These are phyloP conservation scores for Volvox reticuliferus DNA, from an alignment of 139 green algal species.

Conservation along the genomic window DNA sequence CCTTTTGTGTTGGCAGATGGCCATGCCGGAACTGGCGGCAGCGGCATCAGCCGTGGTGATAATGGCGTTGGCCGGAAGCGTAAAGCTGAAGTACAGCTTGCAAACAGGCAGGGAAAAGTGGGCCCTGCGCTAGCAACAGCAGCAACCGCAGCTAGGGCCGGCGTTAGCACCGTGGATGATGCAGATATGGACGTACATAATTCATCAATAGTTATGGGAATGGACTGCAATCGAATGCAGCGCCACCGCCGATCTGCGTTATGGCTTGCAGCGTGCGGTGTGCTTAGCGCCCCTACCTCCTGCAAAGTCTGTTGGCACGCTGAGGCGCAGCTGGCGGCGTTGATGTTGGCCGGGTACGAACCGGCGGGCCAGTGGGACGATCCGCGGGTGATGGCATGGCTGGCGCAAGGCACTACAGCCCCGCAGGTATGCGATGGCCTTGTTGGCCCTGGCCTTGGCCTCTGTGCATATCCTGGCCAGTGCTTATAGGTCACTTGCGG, in stretches of 20 bases:
- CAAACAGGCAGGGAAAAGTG: not conserved
- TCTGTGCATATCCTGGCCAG: no score
- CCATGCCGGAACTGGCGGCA: not conserved
- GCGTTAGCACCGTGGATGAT: not conserved
- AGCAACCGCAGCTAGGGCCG: no score
- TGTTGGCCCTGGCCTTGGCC: no score
- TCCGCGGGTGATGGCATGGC: conserved; percentile 14
- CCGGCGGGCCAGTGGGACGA: conserved; percentile 40
- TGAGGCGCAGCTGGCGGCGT: conserved; percentile 34
- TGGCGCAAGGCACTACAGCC: not conserved
- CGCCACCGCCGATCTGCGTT: not conserved
- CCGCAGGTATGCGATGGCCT: conserved; percentile 17
- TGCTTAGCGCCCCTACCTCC: not conserved
- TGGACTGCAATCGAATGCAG: no score
- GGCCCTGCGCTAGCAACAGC: no score
- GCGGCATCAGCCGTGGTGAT: not conserved
- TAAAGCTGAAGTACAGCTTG: not conserved
- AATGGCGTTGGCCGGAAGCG: not conserved
- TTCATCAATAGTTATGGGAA: no score
- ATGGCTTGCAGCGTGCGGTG: conserved; percentile 24
- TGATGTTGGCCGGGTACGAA: conserved; percentile 14
- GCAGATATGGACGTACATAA: not conserved
- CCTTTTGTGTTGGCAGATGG: not conserved
- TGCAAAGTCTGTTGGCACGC: conserved; percentile 42
- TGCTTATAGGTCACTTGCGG: no score